Conservation (phyloP, 257 asterid species). For the Nyctanthes arbortristis region DNA sequence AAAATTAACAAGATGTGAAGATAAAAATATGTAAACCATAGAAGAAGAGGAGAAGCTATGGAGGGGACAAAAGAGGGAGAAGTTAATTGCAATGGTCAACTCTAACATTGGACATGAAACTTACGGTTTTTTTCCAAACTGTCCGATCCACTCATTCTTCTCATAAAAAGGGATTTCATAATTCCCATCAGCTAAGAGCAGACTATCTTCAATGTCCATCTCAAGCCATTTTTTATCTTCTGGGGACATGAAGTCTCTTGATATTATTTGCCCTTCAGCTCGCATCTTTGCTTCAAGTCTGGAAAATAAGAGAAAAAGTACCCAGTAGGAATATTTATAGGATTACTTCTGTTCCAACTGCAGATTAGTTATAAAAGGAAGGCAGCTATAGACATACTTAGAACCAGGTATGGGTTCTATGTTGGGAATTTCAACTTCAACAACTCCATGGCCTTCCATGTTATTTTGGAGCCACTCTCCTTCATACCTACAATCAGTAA, state of each 20-base stretch:
- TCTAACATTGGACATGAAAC: constrained; percentile 39
- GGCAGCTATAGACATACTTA: constrained; percentile 50
- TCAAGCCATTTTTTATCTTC: constrained; percentile 97
- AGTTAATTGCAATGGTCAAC: constrained; percentile 1
- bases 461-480: constrained; percentile 97
- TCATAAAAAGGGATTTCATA: constrained; percentile 84
- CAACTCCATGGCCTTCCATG: constrained; percentile 99
- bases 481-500: constrained; percentile 64
- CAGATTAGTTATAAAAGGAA: constrained; percentile 3
- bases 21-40: neutral
- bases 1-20: constrained; percentile 14
- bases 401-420: constrained; percentile 91
- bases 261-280: constrained; percentile 80
- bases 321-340: constrained; percentile 14
- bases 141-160: constrained; percentile 69
- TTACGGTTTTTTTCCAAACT: constrained; percentile 82
- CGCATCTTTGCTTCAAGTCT: constrained; percentile 97
- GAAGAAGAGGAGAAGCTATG: neutral
- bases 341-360: constrained; percentile 15
- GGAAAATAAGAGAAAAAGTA: constrained; percentile 19
- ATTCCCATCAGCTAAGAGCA: constrained; percentile 53
- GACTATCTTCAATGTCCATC: constrained; percentile 90
- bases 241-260: constrained; percentile 87
- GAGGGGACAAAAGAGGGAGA: neutral
- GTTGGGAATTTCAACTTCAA: constrained; percentile 92